Base-by-base conservation (phyloP, 2,329 filamentous ascomycete genomes). In the Fusarium globosum region DNA sequence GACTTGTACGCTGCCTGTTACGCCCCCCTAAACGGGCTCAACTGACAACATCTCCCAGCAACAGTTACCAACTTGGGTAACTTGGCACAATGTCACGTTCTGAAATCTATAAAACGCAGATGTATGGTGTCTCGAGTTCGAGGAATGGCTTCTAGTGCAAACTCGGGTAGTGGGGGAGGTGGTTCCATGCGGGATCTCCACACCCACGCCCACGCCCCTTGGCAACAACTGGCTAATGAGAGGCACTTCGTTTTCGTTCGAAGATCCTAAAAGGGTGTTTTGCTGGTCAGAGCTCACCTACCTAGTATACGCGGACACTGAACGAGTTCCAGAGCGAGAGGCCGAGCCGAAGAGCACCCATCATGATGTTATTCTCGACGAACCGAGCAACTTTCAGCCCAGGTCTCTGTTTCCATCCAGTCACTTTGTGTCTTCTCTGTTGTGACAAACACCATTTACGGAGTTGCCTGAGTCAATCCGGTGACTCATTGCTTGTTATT, bases 281-380 rank as follows among this genome's bases (percentile, higher is more conserved):
- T 69, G 33, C 42, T 69, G 65, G 42, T 36, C 65, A 55, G 65
- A 68, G 33, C 57, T 64, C 46, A 38, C 63, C 43, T 56, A 41
- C 55, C 39, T 65, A 45, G 38, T 46, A 49, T 72, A 73, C 71
- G 68, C 63, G 71, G 71, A 69, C 45, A 38, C 21, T 16, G 55
- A 21, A 35, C n/a, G 38, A 43, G 26, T 28, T 62, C 33, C 46
- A 68, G 65, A 62, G 65, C 59, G 59, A 53, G 45, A 69, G 45
- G 59, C 67, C 67, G 65, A 69, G 53, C 71, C 67, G 67, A 73
- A 43, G 41, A 55, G 59, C 23, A 45, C 53, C 35, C 45, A 65
- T 71, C 41, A 58, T 71, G 61, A 53, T 71, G 66, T 53, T 71
- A 35, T 63, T 67, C 15, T 69, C 35, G 20, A 69, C 43, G 58